These are phyloP conservation scores for Elsinoe batatas DNA, from an alignment of 2,329 filamentous ascomycete genomes.

Conservation along the genomic window DNA sequence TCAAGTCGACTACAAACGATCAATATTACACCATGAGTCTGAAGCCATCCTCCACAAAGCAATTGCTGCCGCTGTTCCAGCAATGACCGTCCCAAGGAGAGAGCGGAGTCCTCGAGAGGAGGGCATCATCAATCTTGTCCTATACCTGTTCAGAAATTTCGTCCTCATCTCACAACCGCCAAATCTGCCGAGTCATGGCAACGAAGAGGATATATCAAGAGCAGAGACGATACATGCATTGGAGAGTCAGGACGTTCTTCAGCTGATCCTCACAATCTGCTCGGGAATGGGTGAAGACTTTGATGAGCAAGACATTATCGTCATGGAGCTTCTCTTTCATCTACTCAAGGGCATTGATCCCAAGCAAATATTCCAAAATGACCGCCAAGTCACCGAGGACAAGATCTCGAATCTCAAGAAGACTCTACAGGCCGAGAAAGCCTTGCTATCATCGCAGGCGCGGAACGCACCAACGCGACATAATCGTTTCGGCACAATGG, in stretches of 20 bases:
- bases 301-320: slow-evolving; percentile 72
- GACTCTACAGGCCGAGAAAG: slow-evolving; percentile 70
- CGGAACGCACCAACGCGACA: slow-evolving; percentile 76
- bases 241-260: slow-evolving; percentile 80
- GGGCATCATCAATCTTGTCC: slow-evolving; percentile 79
- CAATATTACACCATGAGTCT: slow-evolving; percentile 73
- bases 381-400: slow-evolving; percentile 57
- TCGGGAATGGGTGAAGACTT: slow-evolving; percentile 95
- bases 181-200: slow-evolving; percentile 67
- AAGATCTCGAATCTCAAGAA: slow-evolving; percentile 63
- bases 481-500: slow-evolving; percentile 92
- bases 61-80: slow-evolving; percentile 70
- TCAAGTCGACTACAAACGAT: slow-evolving; percentile 81
- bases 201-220: slow-evolving; percentile 79
- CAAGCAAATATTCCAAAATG: slow-evolving; percentile 74
- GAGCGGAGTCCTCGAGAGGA: slow-evolving; percentile 75
- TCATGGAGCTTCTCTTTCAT: slow-evolving; percentile 88
- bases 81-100: slow-evolving; percentile 67
- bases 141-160: slow-evolving; percentile 85
- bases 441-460: slow-evolving; percentile 69
- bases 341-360: slow-evolving; percentile 81
- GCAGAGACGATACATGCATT: slow-evolving; percentile 84
- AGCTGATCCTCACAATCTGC: slow-evolving; percentile 72
- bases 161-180: slow-evolving; percentile 70
- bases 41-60: slow-evolving; percentile 69